Base-by-base conservation (phyloP, 306 rosid genomes). In the Fragaria ananassa region DNA sequence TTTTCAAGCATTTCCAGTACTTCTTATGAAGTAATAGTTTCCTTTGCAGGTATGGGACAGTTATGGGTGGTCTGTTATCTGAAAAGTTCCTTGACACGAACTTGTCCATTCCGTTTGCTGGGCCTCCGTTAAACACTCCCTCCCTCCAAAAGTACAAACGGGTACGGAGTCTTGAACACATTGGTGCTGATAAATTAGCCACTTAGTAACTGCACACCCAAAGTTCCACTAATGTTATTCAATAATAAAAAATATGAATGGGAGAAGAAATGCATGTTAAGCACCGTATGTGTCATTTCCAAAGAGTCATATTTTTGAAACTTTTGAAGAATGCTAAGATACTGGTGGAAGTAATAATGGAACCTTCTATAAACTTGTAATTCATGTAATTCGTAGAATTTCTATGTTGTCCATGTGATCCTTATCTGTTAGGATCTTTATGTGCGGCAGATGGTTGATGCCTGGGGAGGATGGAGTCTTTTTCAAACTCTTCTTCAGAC, bases 391-490 rank as follows among this genome's bases (percentile, higher is more conserved):
- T 37, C 41, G 8, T 37, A 37, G 47, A 62, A 62, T 63, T 34
- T 63, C 45, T 7, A 39, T 37, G n/a, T 31, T 66, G 47, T 39
- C 49, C 50, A 8, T 66, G 50, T 66, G 70, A 37, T 66, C 25
- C 10, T 41, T 42, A n/a, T 42, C 19, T 11, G 71, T n/a, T 67
- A 4, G 25, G 46, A 41, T 72, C 45, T 8, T 17, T 49, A 1
- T 49, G 71, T 49, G 71, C 79, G 80, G 78, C 90, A 95, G 96
- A 95, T 92, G 97, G 89, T 92, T 67, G 97, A 95, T 86, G 93
- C 97, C 61, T 92, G 96, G 97, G 97, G 98, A 74, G 98, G 97
- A 74, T 95, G 97, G 98, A 82, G 79, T 81, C 85, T 84, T 72
- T 95, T 92, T 80, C 98, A 95, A 81, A 88, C 78, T 81, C 85